Percentiles rank a stretch among this genome's conserved stretches.
phyloP scores from a whole-genome alignment of 352 stramenopile genomes.

The Elongisporangium undulatum region DNA sequence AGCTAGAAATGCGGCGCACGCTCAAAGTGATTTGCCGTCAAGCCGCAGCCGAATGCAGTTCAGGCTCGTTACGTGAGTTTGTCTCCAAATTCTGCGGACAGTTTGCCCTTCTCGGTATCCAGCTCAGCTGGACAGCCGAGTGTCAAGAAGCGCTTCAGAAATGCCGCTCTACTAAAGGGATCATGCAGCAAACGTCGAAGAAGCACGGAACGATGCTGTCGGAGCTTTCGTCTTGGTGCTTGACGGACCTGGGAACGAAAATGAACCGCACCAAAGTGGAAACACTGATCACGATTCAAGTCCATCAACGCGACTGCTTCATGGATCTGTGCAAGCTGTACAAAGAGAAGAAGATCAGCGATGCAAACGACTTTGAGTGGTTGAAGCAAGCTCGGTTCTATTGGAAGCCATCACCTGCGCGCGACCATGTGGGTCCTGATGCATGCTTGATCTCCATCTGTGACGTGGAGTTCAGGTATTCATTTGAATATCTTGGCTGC shows the following conservation, averaged over 20 bases:
- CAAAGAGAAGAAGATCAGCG: constrained; percentile 76
- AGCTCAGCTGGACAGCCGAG: constrained; percentile 74
- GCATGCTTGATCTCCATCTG: constrained; percentile 93
- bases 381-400: constrained; percentile 81
- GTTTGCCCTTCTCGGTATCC: constrained; percentile 72
- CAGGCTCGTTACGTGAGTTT: constrained; percentile 52
- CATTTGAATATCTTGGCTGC: constrained; percentile 93
- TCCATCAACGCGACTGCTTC: constrained; percentile 85
- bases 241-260: constrained; percentile 87
- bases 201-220: constrained; percentile 74
- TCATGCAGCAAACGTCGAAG: constrained; percentile 85
- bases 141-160: constrained; percentile 71
- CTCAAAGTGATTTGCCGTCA: constrained; percentile 64
- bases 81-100: constrained; percentile 69
- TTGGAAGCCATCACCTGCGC: constrained; percentile 52
- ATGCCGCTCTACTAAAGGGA: constrained; percentile 75
- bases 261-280: constrained; percentile 92
- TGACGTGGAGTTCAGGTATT: constrained; percentile 90
- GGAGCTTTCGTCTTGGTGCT: constrained; percentile 89
- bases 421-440: constrained; percentile 87
- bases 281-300: constrained; percentile 92
- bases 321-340: constrained; percentile 60
- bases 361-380: constrained; percentile 82
- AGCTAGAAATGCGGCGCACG: constrained; percentile 66
- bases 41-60: constrained; percentile 46